phyloP scores from a whole-genome alignment of 352 stramenopile genomes.

The Globisporangium alternatum region DNA sequence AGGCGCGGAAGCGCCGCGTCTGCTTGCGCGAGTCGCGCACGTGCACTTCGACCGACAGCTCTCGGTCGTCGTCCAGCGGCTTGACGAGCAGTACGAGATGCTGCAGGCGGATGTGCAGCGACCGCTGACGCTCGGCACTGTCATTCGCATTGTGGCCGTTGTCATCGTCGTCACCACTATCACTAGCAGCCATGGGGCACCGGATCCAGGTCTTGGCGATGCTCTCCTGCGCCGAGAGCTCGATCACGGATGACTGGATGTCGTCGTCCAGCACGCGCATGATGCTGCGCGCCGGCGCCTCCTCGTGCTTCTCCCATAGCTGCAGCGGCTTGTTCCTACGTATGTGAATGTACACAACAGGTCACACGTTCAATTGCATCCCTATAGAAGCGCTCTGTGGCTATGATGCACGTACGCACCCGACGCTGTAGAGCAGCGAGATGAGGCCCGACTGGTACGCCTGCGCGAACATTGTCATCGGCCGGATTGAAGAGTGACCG shows the following conservation, averaged over 20 bases:
- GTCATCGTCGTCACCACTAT: background rate
- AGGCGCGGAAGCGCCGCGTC: slow-evolving; percentile 40
- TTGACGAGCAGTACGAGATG: slow-evolving; percentile 50
- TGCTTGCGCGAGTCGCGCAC: slow-evolving; percentile 30
- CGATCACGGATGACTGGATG: slow-evolving; percentile 56
- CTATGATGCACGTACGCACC: slow-evolving; percentile 23
- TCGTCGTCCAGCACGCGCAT: slow-evolving; percentile 51
- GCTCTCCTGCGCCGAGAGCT: slow-evolving; percentile 31
- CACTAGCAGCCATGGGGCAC: slow-evolving; percentile 25
- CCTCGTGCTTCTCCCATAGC: slow-evolving; percentile 56
- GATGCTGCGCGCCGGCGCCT: slow-evolving; percentile 25
- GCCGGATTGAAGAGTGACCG: background rate
- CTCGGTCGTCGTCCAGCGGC: slow-evolving; percentile 25
- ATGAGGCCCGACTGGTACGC: slow-evolving; percentile 49
- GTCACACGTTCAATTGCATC: background rate
- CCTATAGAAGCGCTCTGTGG: no score
- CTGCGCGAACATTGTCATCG: slow-evolving; percentile 40
- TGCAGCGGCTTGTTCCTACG: slow-evolving; percentile 47
- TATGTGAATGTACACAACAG: background rate
- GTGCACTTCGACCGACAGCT: slow-evolving; percentile 51
- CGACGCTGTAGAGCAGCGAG: slow-evolving; percentile 62
- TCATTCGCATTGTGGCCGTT: background rate
- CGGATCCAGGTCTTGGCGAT: slow-evolving; percentile 47
- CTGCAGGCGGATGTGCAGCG: slow-evolving; percentile 47
- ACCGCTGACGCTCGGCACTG: slow-evolving; percentile 9